Percentiles rank a stretch among this genome's conserved stretches.
Evolutionary conservation across 768 basidiomycete genomes (phyloP).

Genomic region (Coprinellus aureogranulatus): DNA sequence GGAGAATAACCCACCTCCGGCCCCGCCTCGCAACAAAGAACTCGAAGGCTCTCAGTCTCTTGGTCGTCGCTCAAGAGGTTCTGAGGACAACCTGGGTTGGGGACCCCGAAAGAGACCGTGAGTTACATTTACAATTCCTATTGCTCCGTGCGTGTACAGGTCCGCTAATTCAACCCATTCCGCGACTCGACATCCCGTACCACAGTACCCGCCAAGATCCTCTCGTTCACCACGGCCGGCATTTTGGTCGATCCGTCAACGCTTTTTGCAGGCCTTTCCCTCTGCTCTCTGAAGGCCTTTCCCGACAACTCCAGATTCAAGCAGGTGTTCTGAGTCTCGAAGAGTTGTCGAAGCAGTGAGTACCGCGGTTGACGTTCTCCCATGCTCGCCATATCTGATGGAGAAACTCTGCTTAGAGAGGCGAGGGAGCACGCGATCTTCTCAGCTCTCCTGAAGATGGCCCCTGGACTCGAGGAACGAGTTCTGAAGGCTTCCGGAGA

Average conservation of each 20-base stretch:
- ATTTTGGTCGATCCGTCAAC: conserved; percentile 1
- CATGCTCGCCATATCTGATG: no score
- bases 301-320: neutral
- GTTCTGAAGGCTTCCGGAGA: neutral
- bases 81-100: no score
- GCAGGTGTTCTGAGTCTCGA: neutral
- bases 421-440: neutral
- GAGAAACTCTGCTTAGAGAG: neutral
- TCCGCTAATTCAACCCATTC: no score
- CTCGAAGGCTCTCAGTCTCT: no score
- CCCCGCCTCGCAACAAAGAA: no score
- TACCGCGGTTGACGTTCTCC: no score
- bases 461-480: neutral
- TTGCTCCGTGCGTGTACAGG: no score
- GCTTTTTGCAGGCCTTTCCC: conserved; percentile 1
- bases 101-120: no score
- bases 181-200: no score
- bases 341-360: neutral
- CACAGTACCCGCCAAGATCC: neutral
- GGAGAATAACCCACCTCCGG: no score
- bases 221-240: neutral
- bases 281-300: neutral
- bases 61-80: no score
- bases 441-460: neutral
- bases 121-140: no score